These are phyloP conservation scores for Pneumocystis oryctolagi DNA, from an alignment of 1,139 yeast genomes.

Conservation along the genomic window DNA sequence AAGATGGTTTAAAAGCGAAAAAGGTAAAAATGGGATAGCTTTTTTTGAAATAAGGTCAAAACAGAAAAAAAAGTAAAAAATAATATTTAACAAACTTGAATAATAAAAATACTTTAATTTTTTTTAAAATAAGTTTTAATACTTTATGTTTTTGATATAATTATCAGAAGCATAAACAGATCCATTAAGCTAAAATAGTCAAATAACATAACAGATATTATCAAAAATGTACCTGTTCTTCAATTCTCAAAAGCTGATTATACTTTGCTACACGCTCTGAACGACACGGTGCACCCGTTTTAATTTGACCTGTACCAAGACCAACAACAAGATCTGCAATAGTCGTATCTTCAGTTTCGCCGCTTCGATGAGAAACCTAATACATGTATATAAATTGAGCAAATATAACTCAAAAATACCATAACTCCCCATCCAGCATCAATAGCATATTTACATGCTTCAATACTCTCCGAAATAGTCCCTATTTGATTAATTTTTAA, in stretches of 20 bases:
- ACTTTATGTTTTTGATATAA: background rate
- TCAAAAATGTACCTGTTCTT: slow-evolving; percentile 44
- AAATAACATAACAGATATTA: background rate
- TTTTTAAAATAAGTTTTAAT: background rate
- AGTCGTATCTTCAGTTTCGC: slow-evolving; percentile 97
- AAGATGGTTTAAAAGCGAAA: slow-evolving; percentile 14
- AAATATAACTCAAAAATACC: slow-evolving; percentile 77
- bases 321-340: slow-evolving; percentile 95
- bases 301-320: slow-evolving; percentile 92
- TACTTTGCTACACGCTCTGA: slow-evolving; percentile 97
- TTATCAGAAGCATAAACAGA: background rate
- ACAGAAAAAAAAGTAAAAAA: background rate
- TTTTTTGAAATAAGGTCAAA: background rate
- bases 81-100: background rate
- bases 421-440: slow-evolving; percentile 94
- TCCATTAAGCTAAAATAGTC: background rate
- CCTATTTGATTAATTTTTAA: slow-evolving; percentile 89
- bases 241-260: slow-evolving; percentile 87
- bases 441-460: slow-evolving; percentile 83
- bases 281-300: slow-evolving; percentile 99
- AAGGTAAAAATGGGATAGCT: slow-evolving; percentile 10
- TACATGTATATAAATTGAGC: slow-evolving; percentile 57
- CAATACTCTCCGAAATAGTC: slow-evolving; percentile 76
- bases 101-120: background rate
- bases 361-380: slow-evolving; percentile 69